Base-by-base conservation (phyloP, 2,329 filamentous ascomycete genomes). In the Coniochaeta sp. region DNA sequence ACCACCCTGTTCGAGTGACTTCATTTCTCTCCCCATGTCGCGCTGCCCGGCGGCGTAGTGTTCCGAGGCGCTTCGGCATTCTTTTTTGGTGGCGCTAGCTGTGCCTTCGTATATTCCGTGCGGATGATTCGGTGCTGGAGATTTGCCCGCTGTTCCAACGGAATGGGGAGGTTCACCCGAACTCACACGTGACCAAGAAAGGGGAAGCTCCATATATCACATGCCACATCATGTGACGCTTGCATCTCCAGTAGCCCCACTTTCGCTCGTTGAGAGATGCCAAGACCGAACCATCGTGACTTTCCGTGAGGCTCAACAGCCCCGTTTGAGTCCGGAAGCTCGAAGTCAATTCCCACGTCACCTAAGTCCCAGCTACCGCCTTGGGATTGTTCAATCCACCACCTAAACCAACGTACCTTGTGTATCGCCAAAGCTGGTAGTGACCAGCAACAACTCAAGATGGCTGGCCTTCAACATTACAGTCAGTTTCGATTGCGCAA, bases 381-480 rank as follows among this genome's bases (percentile, higher is more conserved):
- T 33, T 5, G 1, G 26, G 43, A 47, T 19, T 8, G 54, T 38
- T 57, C 31, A 57, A 22, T 9, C 12, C 28, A 12, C 52, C 28
- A 3, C 17, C 34, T n/a, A n/a, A n/a, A n/a, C n/a, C n/a, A n/a
- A n/a, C n/a, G n/a, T n/a, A n/a, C n/a, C 47, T 12, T 36, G 14
- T 24, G 24, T 28, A 56, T 34, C 33, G 14, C 11, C 22, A 6
- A 11, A 57, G 54, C 54, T 57, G 54, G 54, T 38, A 34, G 47
- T 24, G 47, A 36, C 54, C 34, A 38, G 31, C 34, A 33, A 57
- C 31, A 57, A 34, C 6, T 68, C 71, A 76, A 75, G 64, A 79
- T 79, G 77, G 77, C 65, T 63, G 76, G 74, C 68, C 67, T 77
- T 60, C 65, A 76, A 62, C 77, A 79, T 67, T 73, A 71, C 70